Evolutionary conservation across 352 stramenopile species (phyloP), one percentile per base, ranked within the genome.

Genomic region (Phytopythium vexans): DNA sequence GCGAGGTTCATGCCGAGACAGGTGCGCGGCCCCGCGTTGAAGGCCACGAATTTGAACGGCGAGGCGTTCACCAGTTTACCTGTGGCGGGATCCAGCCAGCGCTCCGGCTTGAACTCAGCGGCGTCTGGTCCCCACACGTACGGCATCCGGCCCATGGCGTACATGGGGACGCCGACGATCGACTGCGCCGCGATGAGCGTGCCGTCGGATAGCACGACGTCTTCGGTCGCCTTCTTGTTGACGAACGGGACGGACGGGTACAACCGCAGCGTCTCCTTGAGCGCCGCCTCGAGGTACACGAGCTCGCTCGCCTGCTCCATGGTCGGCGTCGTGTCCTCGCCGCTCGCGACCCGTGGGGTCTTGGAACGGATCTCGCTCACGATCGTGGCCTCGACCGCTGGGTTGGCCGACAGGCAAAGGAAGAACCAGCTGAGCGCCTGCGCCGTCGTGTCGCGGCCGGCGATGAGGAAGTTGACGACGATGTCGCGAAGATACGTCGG

Each of bases 1-100:
- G 88, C 86, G 0, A 96, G 61, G 21, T 77, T 76, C 49, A 72
- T 81, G 21, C 88, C 88, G 1, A 95, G 58, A 47, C 88, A 95
- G 34, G 68, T 46, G 31, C 86, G 72, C 8, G 76, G 77, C 0
- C 87, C 86, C 16, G 70, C 77, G 52, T 89, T 77, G 60, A 96
- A 96, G 7, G 73, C 54, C 9, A 65, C 51, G 56, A 90, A 95
- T 54, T 93, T 60, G 62, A 71, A 92, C 8, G 73, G 10, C 8
- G 76, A 85, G 1, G 76, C 57, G 3, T 31, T 41, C 27, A 65
- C 47, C 3, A 79, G 16, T 11, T 10, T 11, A 47, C 64, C 64
- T 0, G 68, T 74, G 4, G 40, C n/a, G 3, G 56, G 10, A 39
- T 89, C 74, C 48, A 92, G 64, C 68, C 70, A 92, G 5, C 84